Conservation (phyloP, 352 stramenopile species). For the Achlya hypogyna region DNA sequence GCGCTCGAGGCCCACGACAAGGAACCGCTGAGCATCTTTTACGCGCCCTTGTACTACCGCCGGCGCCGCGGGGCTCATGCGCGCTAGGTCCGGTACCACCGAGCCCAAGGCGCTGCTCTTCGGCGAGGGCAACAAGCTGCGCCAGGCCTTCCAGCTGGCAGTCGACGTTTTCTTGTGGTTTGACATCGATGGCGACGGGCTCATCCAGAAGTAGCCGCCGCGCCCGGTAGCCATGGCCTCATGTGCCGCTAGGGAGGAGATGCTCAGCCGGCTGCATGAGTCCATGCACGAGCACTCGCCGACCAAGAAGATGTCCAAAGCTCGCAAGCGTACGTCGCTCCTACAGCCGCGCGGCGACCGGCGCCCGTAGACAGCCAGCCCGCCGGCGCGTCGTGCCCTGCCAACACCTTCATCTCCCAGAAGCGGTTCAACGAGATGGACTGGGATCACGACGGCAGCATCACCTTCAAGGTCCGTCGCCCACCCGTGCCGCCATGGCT, state of each 20-base stretch:
- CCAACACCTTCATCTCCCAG: conserved; percentile 68
- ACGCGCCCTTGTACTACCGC: conserved; percentile 48
- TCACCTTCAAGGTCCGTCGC: conserved; percentile 56
- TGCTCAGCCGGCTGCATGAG: conserved; percentile 45
- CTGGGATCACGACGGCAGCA: conserved; percentile 75
- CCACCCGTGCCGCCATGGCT: background rate
- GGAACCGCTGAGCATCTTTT: conserved; percentile 69
- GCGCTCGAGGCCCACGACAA: conserved; percentile 35
- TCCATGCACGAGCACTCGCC: conserved; percentile 65
- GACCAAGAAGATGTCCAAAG: conserved; percentile 62
- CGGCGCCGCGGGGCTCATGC: background rate
- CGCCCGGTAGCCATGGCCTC: background rate
- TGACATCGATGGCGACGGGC: conserved; percentile 60
- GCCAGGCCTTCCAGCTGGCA: conserved; percentile 67
- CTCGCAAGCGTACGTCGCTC: background rate
- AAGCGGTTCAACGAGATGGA: conserved; percentile 83
- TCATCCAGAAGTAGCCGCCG: conserved; percentile 58
- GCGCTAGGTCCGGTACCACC: background rate
- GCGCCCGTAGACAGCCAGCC: conserved; percentile 12
- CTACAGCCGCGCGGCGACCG: background rate
- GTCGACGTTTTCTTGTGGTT: conserved; percentile 83
- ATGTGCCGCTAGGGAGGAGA: conserved; percentile 33
- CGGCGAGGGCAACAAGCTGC: conserved; percentile 75
- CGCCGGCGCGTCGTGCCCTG: conserved; percentile 20
- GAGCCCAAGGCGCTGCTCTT: conserved; percentile 43